phyloP scores from a whole-genome alignment of 106 monocot genomes.

The Allium fistulosum region DNA sequence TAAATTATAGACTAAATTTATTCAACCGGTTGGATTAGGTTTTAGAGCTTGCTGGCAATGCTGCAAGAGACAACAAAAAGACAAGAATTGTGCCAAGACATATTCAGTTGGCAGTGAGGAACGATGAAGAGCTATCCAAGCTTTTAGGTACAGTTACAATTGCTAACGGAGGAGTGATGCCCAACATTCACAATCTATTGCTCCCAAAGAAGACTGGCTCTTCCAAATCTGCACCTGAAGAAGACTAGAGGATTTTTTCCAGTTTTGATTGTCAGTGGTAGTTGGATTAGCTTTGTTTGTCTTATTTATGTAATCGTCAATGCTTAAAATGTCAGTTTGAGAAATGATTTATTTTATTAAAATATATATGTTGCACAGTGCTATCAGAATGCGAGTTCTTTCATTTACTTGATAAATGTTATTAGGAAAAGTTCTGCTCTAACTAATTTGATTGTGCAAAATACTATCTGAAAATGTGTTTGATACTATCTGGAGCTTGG shows the following conservation, averaged over 20 bases:
- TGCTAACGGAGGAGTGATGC: constrained; percentile 12
- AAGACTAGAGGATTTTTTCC: background rate
- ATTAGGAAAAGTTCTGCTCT: too few species aligned
- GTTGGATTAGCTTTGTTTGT: too few species aligned
- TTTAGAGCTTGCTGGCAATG: constrained; percentile 27
- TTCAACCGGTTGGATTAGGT: constrained; percentile 2
- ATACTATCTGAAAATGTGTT: too few species aligned
- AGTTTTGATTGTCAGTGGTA: background rate
- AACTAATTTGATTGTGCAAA: too few species aligned
- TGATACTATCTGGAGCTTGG: too few species aligned
- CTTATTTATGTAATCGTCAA: too few species aligned
- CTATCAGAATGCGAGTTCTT: too few species aligned
- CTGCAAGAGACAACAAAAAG: constrained; percentile 26
- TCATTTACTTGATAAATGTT: too few species aligned
- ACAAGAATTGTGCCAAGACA: constrained; percentile 17
- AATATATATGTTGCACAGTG: too few species aligned
- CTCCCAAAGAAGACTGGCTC: constrained; percentile 7
- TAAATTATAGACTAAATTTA: background rate
- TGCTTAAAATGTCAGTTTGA: too few species aligned
- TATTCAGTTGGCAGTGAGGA: constrained; percentile 12
- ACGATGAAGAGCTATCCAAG: constrained; percentile 10
- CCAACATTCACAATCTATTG: constrained; percentile 10
- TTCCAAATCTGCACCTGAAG: constrained; percentile 4
- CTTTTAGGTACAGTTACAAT: constrained; percentile 9
- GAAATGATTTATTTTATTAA: too few species aligned